Percentiles rank a stretch among this genome's conserved stretches.
These are phyloP conservation scores for Tricharina praecox DNA, from an alignment of 495 filamentous ascomycete genomes.

Conservation along the genomic window DNA sequence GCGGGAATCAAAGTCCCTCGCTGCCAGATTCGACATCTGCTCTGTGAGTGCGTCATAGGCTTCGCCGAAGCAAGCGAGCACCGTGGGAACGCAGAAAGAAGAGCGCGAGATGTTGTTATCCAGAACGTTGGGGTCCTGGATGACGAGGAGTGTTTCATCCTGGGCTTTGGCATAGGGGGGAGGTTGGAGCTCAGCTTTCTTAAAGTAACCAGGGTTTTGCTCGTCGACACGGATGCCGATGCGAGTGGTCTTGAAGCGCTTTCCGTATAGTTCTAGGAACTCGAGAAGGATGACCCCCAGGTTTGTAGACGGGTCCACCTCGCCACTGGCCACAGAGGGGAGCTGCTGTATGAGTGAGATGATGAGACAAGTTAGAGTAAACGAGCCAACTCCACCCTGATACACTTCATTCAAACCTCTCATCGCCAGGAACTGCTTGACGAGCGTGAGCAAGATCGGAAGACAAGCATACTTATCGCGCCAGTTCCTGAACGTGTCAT, in stretches of 20 bases:
- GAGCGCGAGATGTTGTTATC: conserved; percentile 77
- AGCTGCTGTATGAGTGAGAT: conserved; percentile 64
- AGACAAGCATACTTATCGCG: conserved; percentile 60
- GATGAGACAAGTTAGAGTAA: conserved; percentile 86
- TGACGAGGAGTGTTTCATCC: conserved; percentile 40
- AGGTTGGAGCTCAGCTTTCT: conserved; percentile 24
- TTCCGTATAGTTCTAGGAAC: conserved; percentile 80
- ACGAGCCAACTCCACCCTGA: conserved; percentile 82
- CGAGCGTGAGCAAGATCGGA: conserved; percentile 61
- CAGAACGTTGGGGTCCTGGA: conserved; percentile 74
- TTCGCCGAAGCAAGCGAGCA: conserved; percentile 46
- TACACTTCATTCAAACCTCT: conserved; percentile 77
- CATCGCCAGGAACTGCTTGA: conserved; percentile 88
- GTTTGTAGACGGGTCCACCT: conserved; percentile 42
- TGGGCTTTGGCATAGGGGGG: not conserved
- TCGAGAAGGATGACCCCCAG: conserved; percentile 64
- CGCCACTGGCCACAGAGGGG: conserved; percentile 44
- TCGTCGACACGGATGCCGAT: conserved; percentile 56
- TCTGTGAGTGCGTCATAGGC: conserved; percentile 41
- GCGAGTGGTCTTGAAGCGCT: conserved; percentile 46
- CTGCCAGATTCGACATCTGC: conserved; percentile 37
- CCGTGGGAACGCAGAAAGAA: conserved; percentile 43
- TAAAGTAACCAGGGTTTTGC: conserved; percentile 54
- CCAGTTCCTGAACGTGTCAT: conserved; percentile 64
- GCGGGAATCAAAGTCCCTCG: conserved; percentile 11